Evolutionary conservation across 2,329 filamentous ascomycete species (phyloP).

Genomic region (Monilinia vaccinii-corymbosi): DNA sequence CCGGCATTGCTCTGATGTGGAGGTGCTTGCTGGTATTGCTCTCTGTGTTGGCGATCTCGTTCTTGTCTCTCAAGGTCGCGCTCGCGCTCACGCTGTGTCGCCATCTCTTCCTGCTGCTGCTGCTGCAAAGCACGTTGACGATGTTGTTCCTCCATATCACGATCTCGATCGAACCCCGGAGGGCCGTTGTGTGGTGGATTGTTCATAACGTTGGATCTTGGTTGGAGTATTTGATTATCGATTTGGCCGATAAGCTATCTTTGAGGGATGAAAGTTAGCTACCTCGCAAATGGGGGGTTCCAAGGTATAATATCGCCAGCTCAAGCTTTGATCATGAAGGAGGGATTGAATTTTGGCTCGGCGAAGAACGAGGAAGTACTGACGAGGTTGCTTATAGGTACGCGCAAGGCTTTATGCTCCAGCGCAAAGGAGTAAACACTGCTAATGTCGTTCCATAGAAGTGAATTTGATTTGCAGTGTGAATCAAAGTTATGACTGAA

Average conservation of each 20-base stretch:
- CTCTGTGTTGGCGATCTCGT: conserved; percentile 50
- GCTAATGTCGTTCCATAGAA: conserved; percentile 9
- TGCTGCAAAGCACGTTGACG: conserved; percentile 41
- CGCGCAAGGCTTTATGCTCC: conserved; percentile 11
- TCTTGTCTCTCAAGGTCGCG: conserved; percentile 40
- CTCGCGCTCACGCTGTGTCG: conserved; percentile 38
- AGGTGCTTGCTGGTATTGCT: conserved; percentile 53
- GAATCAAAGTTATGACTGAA: neutral
- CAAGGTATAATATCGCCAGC: neutral
- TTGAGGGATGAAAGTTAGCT: neutral
- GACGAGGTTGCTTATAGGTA: conserved; percentile 7
- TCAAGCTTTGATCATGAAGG: neutral
- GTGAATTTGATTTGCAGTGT: conserved; percentile 3
- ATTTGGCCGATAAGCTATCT: neutral
- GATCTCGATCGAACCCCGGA: conserved; percentile 30
- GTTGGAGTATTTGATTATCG: neutral
- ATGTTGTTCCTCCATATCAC: conserved; percentile 44
- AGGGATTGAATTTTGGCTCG: neutral
- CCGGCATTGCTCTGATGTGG: conserved; percentile 81
- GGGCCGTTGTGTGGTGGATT: conserved; percentile 26
- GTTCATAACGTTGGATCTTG: conserved; percentile 20
- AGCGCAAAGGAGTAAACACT: conserved; percentile 9
- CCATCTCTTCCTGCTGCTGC: conserved; percentile 43
- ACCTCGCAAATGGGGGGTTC: neutral
- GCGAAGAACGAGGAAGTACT: neutral